A percentile compares a stretch with the other conserved stretches of the same genome.
Conservation (phyloP, 2,329 filamentous ascomycete genomes). For the Phialocephala subalpina region DNA sequence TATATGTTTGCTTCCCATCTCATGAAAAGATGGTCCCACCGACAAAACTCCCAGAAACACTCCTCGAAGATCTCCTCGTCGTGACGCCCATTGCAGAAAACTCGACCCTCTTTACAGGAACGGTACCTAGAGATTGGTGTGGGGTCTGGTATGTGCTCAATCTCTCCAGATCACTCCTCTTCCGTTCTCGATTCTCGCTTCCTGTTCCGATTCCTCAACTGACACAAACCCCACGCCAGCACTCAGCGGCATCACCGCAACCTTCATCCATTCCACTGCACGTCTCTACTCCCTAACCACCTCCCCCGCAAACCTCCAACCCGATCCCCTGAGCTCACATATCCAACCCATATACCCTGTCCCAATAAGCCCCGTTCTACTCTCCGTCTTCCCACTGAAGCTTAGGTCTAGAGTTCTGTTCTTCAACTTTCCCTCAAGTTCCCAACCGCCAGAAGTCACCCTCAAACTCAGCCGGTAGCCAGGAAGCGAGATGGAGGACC, state of each 20-base stretch:
- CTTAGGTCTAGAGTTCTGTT: background rate
- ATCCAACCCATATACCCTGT: conserved; percentile 11
- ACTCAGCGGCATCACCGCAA: conserved; percentile 4
- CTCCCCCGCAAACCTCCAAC: background rate
- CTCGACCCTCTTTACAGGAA: background rate
- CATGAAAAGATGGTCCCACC: background rate
- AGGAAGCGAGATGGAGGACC: background rate
- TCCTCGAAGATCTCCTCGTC: background rate
- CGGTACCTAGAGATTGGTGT: conserved; percentile 16
- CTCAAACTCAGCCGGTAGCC: no score
- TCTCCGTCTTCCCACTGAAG: background rate
- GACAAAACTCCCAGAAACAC: background rate
- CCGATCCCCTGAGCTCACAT: conserved; percentile 2
- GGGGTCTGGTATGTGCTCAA: background rate
- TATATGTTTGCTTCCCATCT: no score
- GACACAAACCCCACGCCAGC: background rate
- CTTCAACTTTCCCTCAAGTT: background rate
- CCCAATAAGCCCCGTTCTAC: background rate
- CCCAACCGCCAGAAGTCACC: background rate
- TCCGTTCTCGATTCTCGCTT: no score
- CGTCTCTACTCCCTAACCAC: conserved; percentile 5
- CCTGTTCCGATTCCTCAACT: background rate
- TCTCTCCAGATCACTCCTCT: background rate
- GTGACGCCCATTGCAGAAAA: background rate
- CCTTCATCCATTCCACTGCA: conserved; percentile 7